phyloP scores from a whole-genome alignment of 495 filamentous ascomycete species.

The Penicillium nucicola region DNA sequence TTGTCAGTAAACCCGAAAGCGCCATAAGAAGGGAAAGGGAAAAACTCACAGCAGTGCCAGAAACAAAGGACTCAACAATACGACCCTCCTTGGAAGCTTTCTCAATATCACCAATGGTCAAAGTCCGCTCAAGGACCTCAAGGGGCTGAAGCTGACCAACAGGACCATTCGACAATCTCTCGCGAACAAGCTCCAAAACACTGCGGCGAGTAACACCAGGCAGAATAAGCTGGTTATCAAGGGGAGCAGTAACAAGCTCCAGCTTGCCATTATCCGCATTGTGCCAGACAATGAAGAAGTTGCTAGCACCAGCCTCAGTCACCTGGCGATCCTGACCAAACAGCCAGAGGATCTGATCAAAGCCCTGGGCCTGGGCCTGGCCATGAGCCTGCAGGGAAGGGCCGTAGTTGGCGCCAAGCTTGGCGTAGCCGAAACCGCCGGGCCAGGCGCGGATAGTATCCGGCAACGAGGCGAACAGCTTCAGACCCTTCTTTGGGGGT shows the following conservation, averaged over 20 bases:
- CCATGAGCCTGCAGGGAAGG: constrained; percentile 72
- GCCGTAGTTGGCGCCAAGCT: constrained; percentile 91
- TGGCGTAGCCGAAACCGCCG: constrained; percentile 85
- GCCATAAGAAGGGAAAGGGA: neutral
- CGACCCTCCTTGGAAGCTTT: constrained; percentile 72
- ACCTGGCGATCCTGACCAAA: constrained; percentile 71
- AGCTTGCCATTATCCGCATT: constrained; percentile 58
- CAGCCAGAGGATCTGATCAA: constrained; percentile 89
- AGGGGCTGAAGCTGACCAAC: constrained; percentile 49
- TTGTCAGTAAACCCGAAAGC: neutral
- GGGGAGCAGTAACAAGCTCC: constrained; percentile 78
- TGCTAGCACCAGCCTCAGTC: constrained; percentile 88
- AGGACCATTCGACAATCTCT: constrained; percentile 45
- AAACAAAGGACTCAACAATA: constrained; percentile 79
- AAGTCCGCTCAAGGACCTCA: constrained; percentile 75
- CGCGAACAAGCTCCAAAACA: constrained; percentile 68
- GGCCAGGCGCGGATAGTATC: constrained; percentile 89
- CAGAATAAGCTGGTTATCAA: constrained; percentile 78
- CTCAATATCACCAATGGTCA: constrained; percentile 75
- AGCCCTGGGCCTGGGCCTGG: constrained; percentile 68
- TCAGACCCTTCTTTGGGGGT: constrained; percentile 52
- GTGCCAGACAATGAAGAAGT: constrained; percentile 87
- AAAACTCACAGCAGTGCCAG: constrained; percentile 75
- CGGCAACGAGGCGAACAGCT: constrained; percentile 71
- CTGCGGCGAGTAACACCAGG: constrained; percentile 79